These are phyloP conservation scores for Aspergillus ibericus DNA, from an alignment of 2,329 filamentous ascomycete species.

Conservation along the genomic window DNA sequence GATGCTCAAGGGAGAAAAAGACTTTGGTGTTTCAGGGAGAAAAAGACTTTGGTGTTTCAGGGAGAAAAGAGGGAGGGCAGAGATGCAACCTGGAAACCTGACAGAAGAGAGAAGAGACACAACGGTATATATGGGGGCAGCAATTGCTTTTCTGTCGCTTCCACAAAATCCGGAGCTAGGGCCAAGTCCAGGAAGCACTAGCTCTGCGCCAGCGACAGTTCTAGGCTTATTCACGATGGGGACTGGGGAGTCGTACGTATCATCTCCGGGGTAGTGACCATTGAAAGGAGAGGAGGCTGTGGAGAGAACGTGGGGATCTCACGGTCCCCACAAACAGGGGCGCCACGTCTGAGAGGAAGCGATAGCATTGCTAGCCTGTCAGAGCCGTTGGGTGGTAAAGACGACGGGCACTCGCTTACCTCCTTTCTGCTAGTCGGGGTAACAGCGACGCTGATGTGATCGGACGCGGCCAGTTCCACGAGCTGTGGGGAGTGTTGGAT, in stretches of 20 bases:
- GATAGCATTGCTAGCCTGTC: not conserved
- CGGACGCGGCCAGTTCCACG: not conserved
- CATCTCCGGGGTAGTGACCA: constrained; percentile 1
- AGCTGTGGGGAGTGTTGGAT: not conserved
- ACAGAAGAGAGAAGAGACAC: not conserved
- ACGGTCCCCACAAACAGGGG: constrained; percentile 1
- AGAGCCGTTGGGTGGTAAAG: constrained; percentile 1
- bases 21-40: not conserved
- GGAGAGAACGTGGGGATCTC: constrained; percentile 1
- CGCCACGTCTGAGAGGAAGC: not conserved
- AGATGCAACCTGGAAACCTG: not conserved
- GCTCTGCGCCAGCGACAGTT: not conserved
- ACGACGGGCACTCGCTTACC: not conserved
- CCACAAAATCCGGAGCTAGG: not conserved
- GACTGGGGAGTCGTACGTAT: constrained; percentile 1
- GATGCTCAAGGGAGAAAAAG: not conserved
- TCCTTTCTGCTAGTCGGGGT: not conserved
- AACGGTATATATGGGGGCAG: not conserved
- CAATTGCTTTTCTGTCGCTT: not conserved
- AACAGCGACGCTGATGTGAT: not conserved
- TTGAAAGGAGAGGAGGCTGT: not conserved
- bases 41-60: not conserved
- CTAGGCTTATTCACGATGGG: not conserved
- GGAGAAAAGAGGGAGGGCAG: not conserved
- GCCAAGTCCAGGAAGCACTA: not conserved